phyloP scores from a whole-genome alignment of 1,284 basidiomycete genomes.

The Athelia sp. region DNA sequence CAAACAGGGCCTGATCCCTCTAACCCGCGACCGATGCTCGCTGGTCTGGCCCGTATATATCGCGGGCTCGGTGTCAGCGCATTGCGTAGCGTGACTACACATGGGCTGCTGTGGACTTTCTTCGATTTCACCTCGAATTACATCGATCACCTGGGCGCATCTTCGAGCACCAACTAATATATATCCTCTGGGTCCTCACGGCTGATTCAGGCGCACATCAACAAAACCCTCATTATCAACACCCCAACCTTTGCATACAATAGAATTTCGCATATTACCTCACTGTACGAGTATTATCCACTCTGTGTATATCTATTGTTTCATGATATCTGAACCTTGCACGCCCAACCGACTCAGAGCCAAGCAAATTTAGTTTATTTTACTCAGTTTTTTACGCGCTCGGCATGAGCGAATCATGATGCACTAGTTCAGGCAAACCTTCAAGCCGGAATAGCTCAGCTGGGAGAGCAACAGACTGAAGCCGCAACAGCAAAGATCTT shows the following conservation, averaged over 20 bases:
- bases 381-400: too few species aligned
- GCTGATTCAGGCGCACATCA: not conserved
- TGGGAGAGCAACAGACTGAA: constrained; percentile 81
- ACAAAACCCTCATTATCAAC: not conserved
- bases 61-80: constrained; percentile 84
- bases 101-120: constrained; percentile 79
- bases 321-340: too few species aligned
- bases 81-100: constrained; percentile 76
- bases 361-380: too few species aligned
- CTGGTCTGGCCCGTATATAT: constrained; percentile 74
- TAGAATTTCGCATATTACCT: not conserved
- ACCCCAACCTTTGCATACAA: not conserved
- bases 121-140: constrained; percentile 72
- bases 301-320: too few species aligned
- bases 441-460: constrained; percentile 51
- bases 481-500: constrained; percentile 23
- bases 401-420: too few species aligned
- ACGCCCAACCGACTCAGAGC: too few species aligned
- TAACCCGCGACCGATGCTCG: constrained; percentile 62
- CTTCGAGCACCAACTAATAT: not conserved
- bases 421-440: too few species aligned
- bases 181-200: too few species aligned
- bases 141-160: constrained; percentile 62
- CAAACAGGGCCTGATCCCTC: constrained; percentile 66
- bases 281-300: too few species aligned